phyloP scores from a whole-genome alignment of 805 yeast genomes.

The Ogataea nakhonphanomensis region DNA sequence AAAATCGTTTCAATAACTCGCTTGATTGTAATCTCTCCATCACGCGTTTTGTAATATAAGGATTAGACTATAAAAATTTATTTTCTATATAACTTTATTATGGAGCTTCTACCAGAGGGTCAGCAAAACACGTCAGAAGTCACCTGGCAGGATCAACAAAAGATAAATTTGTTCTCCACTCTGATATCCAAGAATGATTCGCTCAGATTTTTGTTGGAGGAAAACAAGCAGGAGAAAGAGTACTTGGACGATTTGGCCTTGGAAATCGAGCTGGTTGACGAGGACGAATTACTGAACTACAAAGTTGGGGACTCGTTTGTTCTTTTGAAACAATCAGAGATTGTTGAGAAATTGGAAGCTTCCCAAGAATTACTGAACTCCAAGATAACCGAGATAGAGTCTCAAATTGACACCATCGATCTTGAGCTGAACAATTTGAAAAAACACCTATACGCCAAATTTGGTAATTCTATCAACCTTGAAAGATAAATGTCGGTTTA shows the following conservation, averaged over 20 bases:
- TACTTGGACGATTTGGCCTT: constrained; percentile 80
- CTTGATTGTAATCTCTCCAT: constrained; percentile 16
- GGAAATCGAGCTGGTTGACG: constrained; percentile 84
- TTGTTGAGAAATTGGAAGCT: constrained; percentile 61
- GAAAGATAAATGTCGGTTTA: constrained; percentile 45
- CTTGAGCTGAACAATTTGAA: constrained; percentile 59
- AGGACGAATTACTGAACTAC: constrained; percentile 67
- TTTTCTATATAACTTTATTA: constrained; percentile 4
- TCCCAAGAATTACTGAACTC: constrained; percentile 54
- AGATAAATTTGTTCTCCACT: constrained; percentile 84
- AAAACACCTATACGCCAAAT: constrained; percentile 75
- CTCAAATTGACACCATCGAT: constrained; percentile 48
- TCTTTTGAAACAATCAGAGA: constrained; percentile 62
- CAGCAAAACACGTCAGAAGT: constrained; percentile 58
- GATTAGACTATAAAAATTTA: background rate
- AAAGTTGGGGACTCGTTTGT: constrained; percentile 81
- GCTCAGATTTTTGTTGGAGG: constrained; percentile 45
- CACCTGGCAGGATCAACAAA: constrained; percentile 80
- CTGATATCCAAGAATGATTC: constrained; percentile 69
- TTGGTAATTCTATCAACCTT: constrained; percentile 83
- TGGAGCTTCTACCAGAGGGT: constrained; percentile 49
- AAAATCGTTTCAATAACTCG: constrained; percentile 23
- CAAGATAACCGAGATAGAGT: constrained; percentile 45
- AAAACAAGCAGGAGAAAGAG: constrained; percentile 68
- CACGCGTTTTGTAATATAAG: constrained; percentile 1